Percentiles rank a stretch among this genome's conserved stretches.
These are phyloP conservation scores for Coemansia sp. DNA, from an alignment of 192 early-diverging fungal genomes.

Conservation along the genomic window DNA sequence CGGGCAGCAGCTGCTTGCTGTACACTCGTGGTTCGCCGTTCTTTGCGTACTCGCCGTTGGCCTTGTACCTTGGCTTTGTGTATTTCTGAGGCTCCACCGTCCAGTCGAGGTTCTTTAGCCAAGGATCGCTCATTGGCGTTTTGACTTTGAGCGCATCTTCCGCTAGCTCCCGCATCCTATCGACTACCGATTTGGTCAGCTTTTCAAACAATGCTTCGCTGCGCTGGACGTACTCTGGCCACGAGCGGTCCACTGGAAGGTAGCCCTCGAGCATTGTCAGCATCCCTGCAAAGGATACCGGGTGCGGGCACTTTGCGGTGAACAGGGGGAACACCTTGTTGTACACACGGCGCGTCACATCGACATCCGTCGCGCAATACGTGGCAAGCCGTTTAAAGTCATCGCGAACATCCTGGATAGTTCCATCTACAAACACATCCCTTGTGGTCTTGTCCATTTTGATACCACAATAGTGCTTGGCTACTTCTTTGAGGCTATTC, in stretches of 20 bases:
- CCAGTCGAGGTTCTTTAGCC: slow-evolving; percentile 84
- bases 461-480: slow-evolving; percentile 71
- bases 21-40: slow-evolving; percentile 47
- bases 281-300: slow-evolving; percentile 89
- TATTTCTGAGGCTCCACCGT: slow-evolving; percentile 44
- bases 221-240: slow-evolving; percentile 66
- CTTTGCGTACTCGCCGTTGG: slow-evolving; percentile 39
- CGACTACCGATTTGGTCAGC: slow-evolving; percentile 51
- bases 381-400: slow-evolving; percentile 64
- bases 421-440: slow-evolving; percentile 58
- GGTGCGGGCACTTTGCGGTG: slow-evolving; percentile 82
- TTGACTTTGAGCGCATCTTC: slow-evolving; percentile 43
- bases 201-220: slow-evolving; percentile 57
- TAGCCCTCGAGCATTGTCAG: slow-evolving; percentile 83
- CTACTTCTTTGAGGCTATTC: slow-evolving; percentile 76
- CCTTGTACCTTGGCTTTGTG: slow-evolving; percentile 35
- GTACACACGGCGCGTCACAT: slow-evolving; percentile 70
- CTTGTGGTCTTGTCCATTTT: slow-evolving; percentile 61
- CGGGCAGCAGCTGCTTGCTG: slow-evolving; percentile 47
- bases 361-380: slow-evolving; percentile 91
- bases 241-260: slow-evolving; percentile 74
- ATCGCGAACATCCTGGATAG: slow-evolving; percentile 56
- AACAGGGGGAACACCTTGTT: slow-evolving; percentile 66
- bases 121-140: slow-evolving; percentile 59
- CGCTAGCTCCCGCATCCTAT: slow-evolving; percentile 36